Base-by-base conservation (phyloP, 2,329 filamentous ascomycete species). In the Aspergillus transmontanensis region DNA sequence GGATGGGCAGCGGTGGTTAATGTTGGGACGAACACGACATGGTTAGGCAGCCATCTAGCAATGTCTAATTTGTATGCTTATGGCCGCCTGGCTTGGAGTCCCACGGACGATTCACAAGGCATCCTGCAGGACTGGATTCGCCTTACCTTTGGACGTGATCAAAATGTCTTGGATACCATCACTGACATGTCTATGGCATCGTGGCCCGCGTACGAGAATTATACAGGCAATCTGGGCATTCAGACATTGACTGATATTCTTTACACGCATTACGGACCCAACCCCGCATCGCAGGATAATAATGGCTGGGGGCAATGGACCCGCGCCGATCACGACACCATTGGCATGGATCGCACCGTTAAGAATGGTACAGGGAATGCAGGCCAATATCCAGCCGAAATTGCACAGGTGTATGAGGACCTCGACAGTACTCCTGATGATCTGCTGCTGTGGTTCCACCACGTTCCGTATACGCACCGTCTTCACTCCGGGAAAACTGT, bases 261-360 rank as follows among this genome's bases (percentile, higher is more conserved):
- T 0, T 86, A 87, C 64, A 86, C 84, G 0, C 89, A 91, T 75
- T 90, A 86, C 70, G 89, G 90, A 0, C 88, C 90, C 0, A 90
- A 88, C 62, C 88, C 89, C 1, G 85, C 83, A 10, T 87, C 86
- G 0, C 86, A 89, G 70, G 89, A 92, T 66, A 81, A 82, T 68
- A 91, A 90, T 67, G 84, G 84, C 2, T 91, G 87, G 87, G 89
- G 89, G 11, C 89, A 90, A 72, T 92, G 89, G 88, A 91, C 89
- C 0, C 85, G 89, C 4, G 89, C 89, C 0, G 86, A 90, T 64
- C 72, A 73, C 0, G 68, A 78, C 23, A 81, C 80, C 5, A 86
- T 92, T 60, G 89, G 90, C 0, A 92, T 92, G 89, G 89, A 92
- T 68, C 84, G 90, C 12, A 91, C 89, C 0, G 85, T 90, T 0